Evolutionary conservation across 805 yeast species (phyloP).

Genomic region (Saccharomycopsis selenospora): DNA sequence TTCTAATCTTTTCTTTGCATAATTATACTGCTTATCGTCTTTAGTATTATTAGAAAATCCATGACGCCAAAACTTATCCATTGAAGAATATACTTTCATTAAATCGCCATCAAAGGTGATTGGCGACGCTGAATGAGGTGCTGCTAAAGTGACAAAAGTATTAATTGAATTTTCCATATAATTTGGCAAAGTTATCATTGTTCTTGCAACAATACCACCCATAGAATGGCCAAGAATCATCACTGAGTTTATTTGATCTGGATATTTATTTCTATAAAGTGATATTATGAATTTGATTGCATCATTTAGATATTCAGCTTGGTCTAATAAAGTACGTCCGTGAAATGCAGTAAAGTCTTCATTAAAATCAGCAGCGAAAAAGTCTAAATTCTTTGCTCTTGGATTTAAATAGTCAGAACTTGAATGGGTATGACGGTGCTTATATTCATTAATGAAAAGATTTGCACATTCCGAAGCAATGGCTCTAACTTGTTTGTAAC

Average conservation of each 20-base stretch:
- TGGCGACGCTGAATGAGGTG: constrained; percentile 92
- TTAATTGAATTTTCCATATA: constrained; percentile 66
- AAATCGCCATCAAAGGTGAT: constrained; percentile 89
- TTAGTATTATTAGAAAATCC: constrained; percentile 36
- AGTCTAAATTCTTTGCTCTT: constrained; percentile 51
- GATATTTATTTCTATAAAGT: constrained; percentile 44
- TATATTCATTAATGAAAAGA: constrained; percentile 35
- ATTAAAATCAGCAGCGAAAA: constrained; percentile 88
- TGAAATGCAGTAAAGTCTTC: constrained; percentile 96
- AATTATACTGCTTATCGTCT: constrained; percentile 11
- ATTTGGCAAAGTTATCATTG: constrained; percentile 73
- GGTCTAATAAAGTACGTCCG: constrained; percentile 88
- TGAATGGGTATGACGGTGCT: not conserved
- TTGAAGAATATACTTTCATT: constrained; percentile 60
- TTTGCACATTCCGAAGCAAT: constrained; percentile 78
- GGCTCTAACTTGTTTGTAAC: constrained; percentile 81
- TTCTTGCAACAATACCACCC: constrained; percentile 95
- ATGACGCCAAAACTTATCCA: constrained; percentile 74
- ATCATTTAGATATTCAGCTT: constrained; percentile 87
- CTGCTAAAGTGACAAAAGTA: constrained; percentile 75
- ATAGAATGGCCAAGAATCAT: constrained; percentile 85
- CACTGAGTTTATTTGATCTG: constrained; percentile 47
- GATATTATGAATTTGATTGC: constrained; percentile 72
- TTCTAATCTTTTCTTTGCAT: constrained; percentile 40
- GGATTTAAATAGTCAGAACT: constrained; percentile 22